phyloP scores from a whole-genome alignment of 495 filamentous ascomycete species.

The Pseudotulostoma volvatum region DNA sequence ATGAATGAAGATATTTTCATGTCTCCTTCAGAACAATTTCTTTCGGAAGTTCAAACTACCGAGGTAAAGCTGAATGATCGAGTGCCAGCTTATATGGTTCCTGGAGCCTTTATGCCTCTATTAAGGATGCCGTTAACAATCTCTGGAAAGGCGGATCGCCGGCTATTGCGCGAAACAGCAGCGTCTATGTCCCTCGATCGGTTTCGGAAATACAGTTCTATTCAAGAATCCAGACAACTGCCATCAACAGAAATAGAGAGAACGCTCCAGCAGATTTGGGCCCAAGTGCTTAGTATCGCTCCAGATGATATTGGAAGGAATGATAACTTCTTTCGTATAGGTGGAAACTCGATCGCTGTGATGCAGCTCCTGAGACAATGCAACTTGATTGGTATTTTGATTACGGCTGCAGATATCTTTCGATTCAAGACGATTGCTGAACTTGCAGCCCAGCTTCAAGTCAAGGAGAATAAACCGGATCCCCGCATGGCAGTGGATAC shows the following conservation, averaged over 20 bases:
- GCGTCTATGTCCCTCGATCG: neutral
- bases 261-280: slow-evolving; percentile 10
- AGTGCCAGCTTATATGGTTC: slow-evolving; percentile 26
- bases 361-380: slow-evolving; percentile 34
- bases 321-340: slow-evolving; percentile 32
- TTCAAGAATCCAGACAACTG: neutral
- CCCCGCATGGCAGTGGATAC: slow-evolving; percentile 12
- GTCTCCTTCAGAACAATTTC: neutral
- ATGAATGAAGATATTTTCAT: too few species aligned
- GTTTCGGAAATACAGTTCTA: neutral
- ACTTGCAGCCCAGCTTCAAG: neutral
- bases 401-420: slow-evolving; percentile 20
- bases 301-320: slow-evolving; percentile 9
- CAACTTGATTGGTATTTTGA: slow-evolving; percentile 12
- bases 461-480: neutral
- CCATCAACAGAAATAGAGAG: slow-evolving; percentile 3
- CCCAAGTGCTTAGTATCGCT: slow-evolving; percentile 7
- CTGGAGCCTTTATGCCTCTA: slow-evolving; percentile 20
- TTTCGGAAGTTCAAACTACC: neutral
- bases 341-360: slow-evolving; percentile 41
- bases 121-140: slow-evolving; percentile 17
- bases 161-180: neutral
- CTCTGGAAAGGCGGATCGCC: slow-evolving; percentile 23
- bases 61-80: neutral
- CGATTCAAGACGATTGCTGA: slow-evolving; percentile 7